Conservation (phyloP, 2,329 filamentous ascomycete genomes). For the Chrysoporthe cubensis region DNA sequence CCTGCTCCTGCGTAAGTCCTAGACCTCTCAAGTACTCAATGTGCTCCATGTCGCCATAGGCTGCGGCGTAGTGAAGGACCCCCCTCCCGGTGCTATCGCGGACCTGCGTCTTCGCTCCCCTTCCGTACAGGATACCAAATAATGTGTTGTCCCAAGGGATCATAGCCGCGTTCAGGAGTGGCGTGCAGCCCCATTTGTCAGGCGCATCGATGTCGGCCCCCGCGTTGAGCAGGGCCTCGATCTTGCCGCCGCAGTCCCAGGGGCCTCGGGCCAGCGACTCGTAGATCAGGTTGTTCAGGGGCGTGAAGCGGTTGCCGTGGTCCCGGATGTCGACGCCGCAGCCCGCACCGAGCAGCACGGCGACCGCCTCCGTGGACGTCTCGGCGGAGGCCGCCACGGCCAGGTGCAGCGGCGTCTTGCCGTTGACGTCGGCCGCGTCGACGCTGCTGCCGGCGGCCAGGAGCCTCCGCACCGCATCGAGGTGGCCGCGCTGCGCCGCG, state of each 20-base stretch:
- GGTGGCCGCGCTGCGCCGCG: neutral
- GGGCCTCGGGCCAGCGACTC: neutral
- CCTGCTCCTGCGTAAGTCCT: neutral
- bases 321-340: neutral
- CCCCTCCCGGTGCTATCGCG: neutral
- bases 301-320: neutral
- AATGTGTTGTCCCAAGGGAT: neutral
- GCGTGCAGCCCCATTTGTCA: constrained; percentile 1
- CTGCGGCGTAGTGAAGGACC: neutral
- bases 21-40: neutral
- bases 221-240: neutral
- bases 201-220: constrained; percentile 1
- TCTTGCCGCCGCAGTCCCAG: neutral
- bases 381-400: neutral
- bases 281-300: constrained; percentile 2
- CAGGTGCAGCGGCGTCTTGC: neutral
- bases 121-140: neutral
- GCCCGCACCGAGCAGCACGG: neutral
- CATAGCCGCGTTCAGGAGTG: neutral
- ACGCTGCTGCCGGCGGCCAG: neutral
- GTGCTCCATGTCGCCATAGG: neutral
- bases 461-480: neutral
- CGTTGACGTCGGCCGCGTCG: neutral
- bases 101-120: neutral
- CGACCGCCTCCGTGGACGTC: neutral